Percentiles rank a stretch among this genome's conserved stretches.
These are phyloP conservation scores for Stephania japonica DNA, from an alignment of 164 flowering plant species.

Conservation along the genomic window DNA sequence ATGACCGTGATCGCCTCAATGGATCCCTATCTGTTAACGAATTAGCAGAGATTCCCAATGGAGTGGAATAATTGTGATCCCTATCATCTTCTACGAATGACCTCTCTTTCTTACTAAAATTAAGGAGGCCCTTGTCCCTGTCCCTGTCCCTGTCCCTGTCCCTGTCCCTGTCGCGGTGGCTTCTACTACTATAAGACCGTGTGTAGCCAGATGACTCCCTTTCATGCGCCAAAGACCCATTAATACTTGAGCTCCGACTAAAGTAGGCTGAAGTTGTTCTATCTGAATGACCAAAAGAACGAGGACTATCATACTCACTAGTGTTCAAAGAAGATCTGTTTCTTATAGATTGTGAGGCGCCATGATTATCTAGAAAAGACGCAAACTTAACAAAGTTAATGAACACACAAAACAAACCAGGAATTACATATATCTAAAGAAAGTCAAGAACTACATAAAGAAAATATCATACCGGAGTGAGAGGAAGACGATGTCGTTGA, in stretches of 20 bases:
- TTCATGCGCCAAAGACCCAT: conserved; percentile 55
- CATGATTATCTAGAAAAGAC: conserved; percentile 37
- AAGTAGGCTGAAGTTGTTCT: conserved; percentile 49
- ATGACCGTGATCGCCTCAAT: conserved; percentile 59
- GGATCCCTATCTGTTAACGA: conserved; percentile 40
- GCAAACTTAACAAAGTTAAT: neutral
- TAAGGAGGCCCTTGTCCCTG: conserved; percentile 35
- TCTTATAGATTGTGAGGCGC: conserved; percentile 27
- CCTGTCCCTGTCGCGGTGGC: conserved; percentile 37
- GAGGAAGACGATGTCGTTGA: conserved; percentile 29
- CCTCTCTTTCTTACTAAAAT: conserved; percentile 45
- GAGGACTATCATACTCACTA: conserved; percentile 47
- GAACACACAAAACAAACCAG: neutral
- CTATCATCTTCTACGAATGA: conserved; percentile 28
- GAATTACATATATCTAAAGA: neutral
- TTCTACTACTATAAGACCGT: conserved; percentile 66
- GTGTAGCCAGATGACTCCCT: conserved; percentile 18
- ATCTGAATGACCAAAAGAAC: conserved; percentile 36
- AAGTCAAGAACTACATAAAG: neutral
- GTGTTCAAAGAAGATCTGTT: conserved; percentile 41
- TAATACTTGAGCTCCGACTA: conserved; percentile 56
- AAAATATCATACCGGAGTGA: conserved; percentile 50
- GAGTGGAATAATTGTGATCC: conserved; percentile 23
- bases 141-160: conserved; percentile 68
- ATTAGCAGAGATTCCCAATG: conserved; percentile 7